Base-by-base conservation (phyloP, 495 filamentous ascomycete genomes). In the Penicillium longicatenatum region DNA sequence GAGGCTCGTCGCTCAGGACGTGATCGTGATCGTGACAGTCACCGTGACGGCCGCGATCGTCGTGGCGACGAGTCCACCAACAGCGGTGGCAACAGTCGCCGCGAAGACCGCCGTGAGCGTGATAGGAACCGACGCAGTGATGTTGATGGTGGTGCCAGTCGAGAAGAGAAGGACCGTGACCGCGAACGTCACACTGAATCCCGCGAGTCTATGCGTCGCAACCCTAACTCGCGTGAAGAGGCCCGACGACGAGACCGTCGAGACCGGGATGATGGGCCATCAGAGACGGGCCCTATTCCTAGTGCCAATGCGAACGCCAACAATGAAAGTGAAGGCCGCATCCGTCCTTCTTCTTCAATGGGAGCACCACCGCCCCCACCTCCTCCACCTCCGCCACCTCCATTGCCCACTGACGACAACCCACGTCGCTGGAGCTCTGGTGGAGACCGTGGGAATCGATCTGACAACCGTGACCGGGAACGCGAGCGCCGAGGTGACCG, bases 161-260 rank as follows among this genome's bases (percentile, higher is more conserved):
- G 70, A 11, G 75, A 77, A 29, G 74, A 76, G 5, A 71, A 67
- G 3, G 73, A 71, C 10, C 61, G 61, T 29, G 45, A 48, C 3
- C 37, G 62, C 50, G 51, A 55, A 11, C 56, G 59, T 39, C 43
- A 55, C 7, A 30, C 44, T 29, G 73, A 76, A 22, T 65, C 70
- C 19, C 70, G 73, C 35, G 72, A 76, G 49, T 60, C 52, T 10
- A 60, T 70, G 21, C 75, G 77, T 17, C 70, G 75, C 17, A 70
- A 63, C 1, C 58, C 67, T 8, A 68, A 71, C 24, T 60, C 69
- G 4, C 75, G 77, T 31, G 77, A 79, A 33, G 76, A 78, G 41
- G 62, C 68, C 35, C 62, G 75, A 50, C 70, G 72, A n/a, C 71
- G 77, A 52, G 77, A 79, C 20, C 72, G 77, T 39, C 75, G 75